A percentile compares a stretch with the other conserved stretches of the same genome.
These are phyloP conservation scores for Emergomyces pasteurianus DNA, from an alignment of 2,329 filamentous ascomycete genomes.

Conservation along the genomic window DNA sequence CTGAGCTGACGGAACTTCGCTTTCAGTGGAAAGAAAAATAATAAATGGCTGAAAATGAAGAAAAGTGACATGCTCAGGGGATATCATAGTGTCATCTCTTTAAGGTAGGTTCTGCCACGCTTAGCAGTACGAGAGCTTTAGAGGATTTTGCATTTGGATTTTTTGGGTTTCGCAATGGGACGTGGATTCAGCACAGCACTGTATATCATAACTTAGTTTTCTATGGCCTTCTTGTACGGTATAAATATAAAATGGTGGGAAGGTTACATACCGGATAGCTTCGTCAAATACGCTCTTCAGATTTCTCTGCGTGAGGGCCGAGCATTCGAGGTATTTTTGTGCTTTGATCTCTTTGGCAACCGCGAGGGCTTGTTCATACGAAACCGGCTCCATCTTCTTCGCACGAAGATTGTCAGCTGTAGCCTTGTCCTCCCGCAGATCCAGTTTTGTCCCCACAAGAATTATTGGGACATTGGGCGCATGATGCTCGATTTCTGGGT, in stretches of 20 bases:
- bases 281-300: conserved; percentile 98
- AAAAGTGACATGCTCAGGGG: not conserved
- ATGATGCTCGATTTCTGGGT: conserved; percentile 93
- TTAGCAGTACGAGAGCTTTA: conserved; percentile 14
- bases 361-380: conserved; percentile 79
- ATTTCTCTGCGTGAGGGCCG: conserved; percentile 89
- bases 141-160: conserved; percentile 36
- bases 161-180: conserved; percentile 33
- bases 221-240: not conserved
- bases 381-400: conserved; percentile 95
- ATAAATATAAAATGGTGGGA: not conserved
- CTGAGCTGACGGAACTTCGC: not conserved
- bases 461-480: conserved; percentile 93
- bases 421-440: conserved; percentile 76
- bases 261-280: conserved; percentile 69
- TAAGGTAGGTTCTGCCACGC: not conserved
- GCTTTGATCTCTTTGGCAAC: conserved; percentile 91
- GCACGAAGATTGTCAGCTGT: conserved; percentile 72
- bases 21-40: not conserved
- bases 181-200: conserved; percentile 38
- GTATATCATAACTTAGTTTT: not conserved
- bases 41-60: not conserved
- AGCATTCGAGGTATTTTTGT: conserved; percentile 97
- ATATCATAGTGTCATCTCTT: conserved; percentile 1
- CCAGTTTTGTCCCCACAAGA: conserved; percentile 91